Base-by-base conservation (phyloP, 768 basidiomycete species). In the Mycena vulgaris region DNA sequence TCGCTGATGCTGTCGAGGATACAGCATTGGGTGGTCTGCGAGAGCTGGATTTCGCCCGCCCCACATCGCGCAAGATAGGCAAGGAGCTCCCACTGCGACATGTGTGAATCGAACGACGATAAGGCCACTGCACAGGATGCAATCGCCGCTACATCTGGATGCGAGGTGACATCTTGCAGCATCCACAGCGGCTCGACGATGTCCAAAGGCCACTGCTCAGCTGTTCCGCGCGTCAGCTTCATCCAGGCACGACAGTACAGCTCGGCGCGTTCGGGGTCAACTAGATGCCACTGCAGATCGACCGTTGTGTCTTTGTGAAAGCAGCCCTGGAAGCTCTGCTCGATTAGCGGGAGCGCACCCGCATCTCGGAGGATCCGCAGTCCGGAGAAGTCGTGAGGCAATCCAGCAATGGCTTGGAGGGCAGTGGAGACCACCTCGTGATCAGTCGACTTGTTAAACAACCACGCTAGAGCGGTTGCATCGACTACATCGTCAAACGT, bases 201-300 rank as follows among this genome's bases (percentile, higher is more conserved):
- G 30, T 79, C 76, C 11, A 76, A 67, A 0, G 84, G 83, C 82
- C 83, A 84, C 37, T 78, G 77, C 51, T 79, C 76, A 2, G 70
- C 69, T 5, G 80, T 81, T 23, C 80, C 81, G 37, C 82, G 80
- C 2, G 82, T 83, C 67, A 84, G 72, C 30, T 78, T 77, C 68
- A 85, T 78, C 84, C 84, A 85, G 21, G 82, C 80, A 23, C 81
- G 80, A 67, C 83, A 84, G 62, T 83, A 84, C 48, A 79, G 74
- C 70, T 77, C 80, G 21, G 83, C 83, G 6, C 64, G 76, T 14
- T 80, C 75, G 1, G 79, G 66, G 58, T 85, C 80, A 2, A 77
- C 74, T 10, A 83, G 74, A 57, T 82, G 78, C 82, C 84, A 85
- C 39, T 81, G 78, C 13, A 77, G 66, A 61, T 80, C 81, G 13